phyloP scores from a whole-genome alignment of 345 rosid genomes.

The Boechera divaricarpa region DNA sequence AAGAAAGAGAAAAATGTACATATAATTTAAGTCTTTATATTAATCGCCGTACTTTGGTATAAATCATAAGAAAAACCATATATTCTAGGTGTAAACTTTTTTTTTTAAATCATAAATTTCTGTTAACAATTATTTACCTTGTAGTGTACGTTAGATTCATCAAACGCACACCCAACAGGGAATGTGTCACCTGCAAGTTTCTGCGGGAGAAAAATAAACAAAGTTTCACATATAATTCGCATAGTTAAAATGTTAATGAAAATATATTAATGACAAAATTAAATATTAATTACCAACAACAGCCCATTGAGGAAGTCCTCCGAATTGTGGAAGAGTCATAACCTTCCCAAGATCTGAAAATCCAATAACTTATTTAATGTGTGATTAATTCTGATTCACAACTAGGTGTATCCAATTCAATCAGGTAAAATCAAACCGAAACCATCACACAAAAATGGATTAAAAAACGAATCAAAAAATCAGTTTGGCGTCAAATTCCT shows the following conservation, averaged over 20 bases:
- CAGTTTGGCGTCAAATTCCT: too few relatives aligned
- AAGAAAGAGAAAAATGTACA: background rate
- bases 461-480: too few relatives aligned
- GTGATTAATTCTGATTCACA: slow-evolving; percentile 10
- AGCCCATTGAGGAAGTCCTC: slow-evolving; percentile 67
- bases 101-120: background rate
- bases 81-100: background rate
- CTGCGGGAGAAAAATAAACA: background rate
- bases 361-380: background rate
- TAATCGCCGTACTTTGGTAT: background rate
- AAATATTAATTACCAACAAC: slow-evolving; percentile 51
- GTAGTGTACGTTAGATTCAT: slow-evolving; percentile 66
- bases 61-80: background rate
- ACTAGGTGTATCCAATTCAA: background rate
- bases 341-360: slow-evolving; percentile 70
- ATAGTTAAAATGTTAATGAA: background rate
- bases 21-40: background rate
- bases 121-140: slow-evolving; percentile 47
- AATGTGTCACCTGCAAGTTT: slow-evolving; percentile 62
- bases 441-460: background rate
- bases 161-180: slow-evolving; percentile 77
- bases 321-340: slow-evolving; percentile 58
- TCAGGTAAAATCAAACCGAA: background rate
- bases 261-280: background rate
- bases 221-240: background rate